phyloP scores from a whole-genome alignment of 768 basidiomycete genomes.

The Naematelia encephala region DNA sequence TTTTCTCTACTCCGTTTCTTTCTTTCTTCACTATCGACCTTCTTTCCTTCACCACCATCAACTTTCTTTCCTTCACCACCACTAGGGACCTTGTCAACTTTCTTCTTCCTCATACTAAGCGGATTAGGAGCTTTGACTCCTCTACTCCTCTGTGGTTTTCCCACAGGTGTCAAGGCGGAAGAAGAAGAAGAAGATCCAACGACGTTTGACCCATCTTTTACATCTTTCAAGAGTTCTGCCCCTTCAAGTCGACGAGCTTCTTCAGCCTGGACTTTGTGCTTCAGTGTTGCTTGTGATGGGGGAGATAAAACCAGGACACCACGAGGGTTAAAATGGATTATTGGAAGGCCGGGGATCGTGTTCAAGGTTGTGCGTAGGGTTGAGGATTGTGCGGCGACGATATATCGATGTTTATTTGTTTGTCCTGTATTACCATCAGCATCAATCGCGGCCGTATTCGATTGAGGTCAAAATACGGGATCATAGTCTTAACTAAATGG shows the following conservation, averaged over 20 bases:
- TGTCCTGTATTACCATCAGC: conserved; percentile 24
- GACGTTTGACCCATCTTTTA: conserved; percentile 32
- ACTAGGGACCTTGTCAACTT: conserved; percentile 6
- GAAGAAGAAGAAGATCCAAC: conserved; percentile 11
- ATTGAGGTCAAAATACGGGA: no score
- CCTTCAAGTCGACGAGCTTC: conserved; percentile 57
- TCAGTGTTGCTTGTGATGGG: conserved; percentile 72
- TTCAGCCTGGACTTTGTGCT: conserved; percentile 63
- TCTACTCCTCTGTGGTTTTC: conserved; percentile 42
- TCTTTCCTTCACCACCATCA: not conserved
- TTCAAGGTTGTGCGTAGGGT: conserved; percentile 68
- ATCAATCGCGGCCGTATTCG: no score
- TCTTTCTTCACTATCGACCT: not conserved
- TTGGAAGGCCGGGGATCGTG: conserved; percentile 74
- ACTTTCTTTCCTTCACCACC: not conserved
- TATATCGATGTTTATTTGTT: conserved; percentile 87
- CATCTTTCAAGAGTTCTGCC: conserved; percentile 13
- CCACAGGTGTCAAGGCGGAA: not conserved
- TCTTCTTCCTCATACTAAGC: conserved; percentile 82
- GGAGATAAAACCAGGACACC: conserved; percentile 91
- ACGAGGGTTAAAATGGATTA: conserved; percentile 79
- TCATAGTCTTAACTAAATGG: no score
- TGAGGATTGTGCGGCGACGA: conserved; percentile 77
- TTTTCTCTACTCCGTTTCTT: conserved; percentile 3
- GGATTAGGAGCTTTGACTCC: conserved; percentile 88